Evolutionary conservation across 108 stramenopile species (phyloP), one percentile per base, ranked within the genome.

Genomic region (Cyclostephanos invisitatus): DNA sequence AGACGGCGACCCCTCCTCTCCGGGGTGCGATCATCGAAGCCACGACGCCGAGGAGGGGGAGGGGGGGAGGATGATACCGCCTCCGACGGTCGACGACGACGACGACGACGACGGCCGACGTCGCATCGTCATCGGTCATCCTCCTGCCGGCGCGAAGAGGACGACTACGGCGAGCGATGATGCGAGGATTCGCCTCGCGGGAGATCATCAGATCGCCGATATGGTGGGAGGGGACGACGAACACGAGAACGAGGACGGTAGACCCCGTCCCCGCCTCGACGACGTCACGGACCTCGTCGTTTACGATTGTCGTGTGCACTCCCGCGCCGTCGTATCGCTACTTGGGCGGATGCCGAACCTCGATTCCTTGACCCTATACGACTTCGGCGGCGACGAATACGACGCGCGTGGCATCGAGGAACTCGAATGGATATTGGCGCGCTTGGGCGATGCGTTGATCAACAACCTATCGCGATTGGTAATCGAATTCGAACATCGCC

Each of bases 401-500:
- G 57, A 37, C 21, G 37, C 49, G n/a, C 1, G 40, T 8, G 44
- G 15, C 15, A 11, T 46, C 44, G 65, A 79, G 2, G 67, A 79
- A 8, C 66, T 79, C 0, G 78, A 79, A 50, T 17, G 35, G 6
- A 68, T 79, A 8, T n/a, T 79, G 21, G 20, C 49, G 5, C 18
- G 47, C 29, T 29, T 79, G 0, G 71, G 71, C 10, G 61, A n/a
- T n/a, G n/a, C n/a, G n/a, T n/a, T n/a, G 17, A 11, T 61, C 72
- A 7, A 38, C 8, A 55, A 67, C 32, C 71, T 79, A 29, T 12
- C 57, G 48, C 47, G 21, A 15, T 56, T 79, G 25, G 78, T 72
- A 24, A 35, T 72, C 18, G 71, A 79, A 28, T 72, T 79, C 25
- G 62, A 79, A 44, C 67, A 51, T 21, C 29, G 40, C 20, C 60